phyloP scores from a whole-genome alignment of 169 alveolate genomes.

The Plasmodium vivax region DNA sequence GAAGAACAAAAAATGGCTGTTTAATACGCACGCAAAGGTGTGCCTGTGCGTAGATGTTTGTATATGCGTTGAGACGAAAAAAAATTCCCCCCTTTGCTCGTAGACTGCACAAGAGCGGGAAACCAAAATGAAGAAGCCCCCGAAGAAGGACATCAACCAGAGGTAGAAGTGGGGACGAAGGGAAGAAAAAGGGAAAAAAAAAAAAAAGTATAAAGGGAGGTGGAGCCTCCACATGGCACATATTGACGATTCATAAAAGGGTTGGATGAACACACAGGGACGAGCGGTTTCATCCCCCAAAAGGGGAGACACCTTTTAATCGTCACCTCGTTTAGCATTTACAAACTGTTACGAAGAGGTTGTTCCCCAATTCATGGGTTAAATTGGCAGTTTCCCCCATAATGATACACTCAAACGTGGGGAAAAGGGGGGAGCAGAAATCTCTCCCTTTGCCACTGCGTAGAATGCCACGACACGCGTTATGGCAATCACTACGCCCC shows the following conservation, averaged over 20 bases:
- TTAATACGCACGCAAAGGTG: background rate
- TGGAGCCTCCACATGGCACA: background rate
- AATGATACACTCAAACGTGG: background rate
- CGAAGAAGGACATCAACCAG: constrained; percentile 24
- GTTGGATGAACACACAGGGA: background rate
- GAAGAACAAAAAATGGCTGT: constrained; percentile 1
- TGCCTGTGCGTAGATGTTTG: background rate
- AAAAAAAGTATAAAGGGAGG: background rate
- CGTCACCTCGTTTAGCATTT: background rate
- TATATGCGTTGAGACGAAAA: background rate
- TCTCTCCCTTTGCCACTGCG: background rate
- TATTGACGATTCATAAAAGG: background rate
- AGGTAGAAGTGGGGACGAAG: background rate
- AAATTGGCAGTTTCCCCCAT: background rate
- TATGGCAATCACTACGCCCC: background rate
- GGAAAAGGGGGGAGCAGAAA: background rate
- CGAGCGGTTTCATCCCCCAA: background rate
- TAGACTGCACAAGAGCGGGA: constrained; percentile 74
- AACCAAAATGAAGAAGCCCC: constrained; percentile 36
- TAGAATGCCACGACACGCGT: background rate
- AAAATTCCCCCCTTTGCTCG: background rate
- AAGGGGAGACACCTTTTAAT: background rate
- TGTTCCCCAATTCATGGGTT: background rate
- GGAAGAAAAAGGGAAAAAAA: background rate
- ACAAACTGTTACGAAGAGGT: background rate